Conservation (phyloP, 805 yeast genomes). For the Saccharomycodes ludwigii region DNA sequence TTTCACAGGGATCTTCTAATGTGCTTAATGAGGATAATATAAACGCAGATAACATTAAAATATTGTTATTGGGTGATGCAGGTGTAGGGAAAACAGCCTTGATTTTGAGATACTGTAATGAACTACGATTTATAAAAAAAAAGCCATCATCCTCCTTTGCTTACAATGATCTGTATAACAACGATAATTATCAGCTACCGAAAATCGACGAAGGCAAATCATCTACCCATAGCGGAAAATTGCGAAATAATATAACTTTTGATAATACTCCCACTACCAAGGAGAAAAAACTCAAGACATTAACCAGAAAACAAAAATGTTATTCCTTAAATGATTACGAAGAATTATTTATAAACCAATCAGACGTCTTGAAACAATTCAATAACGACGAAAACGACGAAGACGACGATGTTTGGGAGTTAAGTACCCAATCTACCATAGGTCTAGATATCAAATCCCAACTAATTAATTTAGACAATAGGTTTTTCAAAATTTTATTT, state of each 20-base stretch:
- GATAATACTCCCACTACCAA: constrained; percentile 10
- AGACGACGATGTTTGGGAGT: constrained; percentile 9
- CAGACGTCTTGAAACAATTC: background rate
- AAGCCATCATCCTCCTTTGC: background rate
- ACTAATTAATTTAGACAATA: constrained; percentile 30
- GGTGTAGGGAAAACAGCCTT: constrained; percentile 39
- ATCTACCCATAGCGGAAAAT: no score
- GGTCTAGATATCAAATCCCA: constrained; percentile 37
- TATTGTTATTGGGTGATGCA: constrained; percentile 32
- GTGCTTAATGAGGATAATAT: constrained; percentile 3
- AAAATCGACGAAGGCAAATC: constrained; percentile 18
- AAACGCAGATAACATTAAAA: constrained; percentile 19
- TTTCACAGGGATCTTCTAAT: no score
- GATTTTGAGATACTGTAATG: constrained; percentile 30
- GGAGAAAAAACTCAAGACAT: constrained; percentile 11
- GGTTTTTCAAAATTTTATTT: constrained; percentile 30
- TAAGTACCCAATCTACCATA: constrained; percentile 29
- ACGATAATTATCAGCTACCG: no score
- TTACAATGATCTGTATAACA: no score
- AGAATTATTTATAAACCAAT: constrained; percentile 12
- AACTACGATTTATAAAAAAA: constrained; percentile 10
- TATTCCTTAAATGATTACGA: constrained; percentile 24
- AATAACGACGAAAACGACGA: constrained; percentile 23
- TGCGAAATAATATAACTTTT: no score
- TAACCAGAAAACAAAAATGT: constrained; percentile 9